phyloP scores from a whole-genome alignment of 148 eudicot species.

The Fagopyrum tataricum region DNA sequence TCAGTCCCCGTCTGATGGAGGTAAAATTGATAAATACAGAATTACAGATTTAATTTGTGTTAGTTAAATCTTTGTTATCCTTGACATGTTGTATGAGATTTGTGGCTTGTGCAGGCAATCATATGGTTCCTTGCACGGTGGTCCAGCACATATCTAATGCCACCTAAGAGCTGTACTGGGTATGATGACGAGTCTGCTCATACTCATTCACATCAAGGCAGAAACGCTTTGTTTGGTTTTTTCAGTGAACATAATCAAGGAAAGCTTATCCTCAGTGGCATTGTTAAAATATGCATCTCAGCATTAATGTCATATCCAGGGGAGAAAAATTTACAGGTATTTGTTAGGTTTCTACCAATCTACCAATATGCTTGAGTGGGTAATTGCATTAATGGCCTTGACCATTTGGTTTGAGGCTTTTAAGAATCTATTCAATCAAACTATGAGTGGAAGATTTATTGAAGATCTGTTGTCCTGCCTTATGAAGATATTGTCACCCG shows the following conservation, averaged over 20 bases:
- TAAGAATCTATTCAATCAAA: neutral
- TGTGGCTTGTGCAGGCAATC: slow-evolving; percentile 51
- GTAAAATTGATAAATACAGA: slow-evolving; percentile 25
- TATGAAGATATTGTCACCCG: neutral
- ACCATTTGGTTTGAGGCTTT: slow-evolving; percentile 1
- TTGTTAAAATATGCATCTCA: slow-evolving; percentile 60
- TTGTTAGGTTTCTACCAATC: neutral
- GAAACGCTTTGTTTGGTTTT: slow-evolving; percentile 41
- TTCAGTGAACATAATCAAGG: slow-evolving; percentile 70
- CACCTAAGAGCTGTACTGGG: slow-evolving; percentile 38
- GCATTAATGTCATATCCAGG: slow-evolving; percentile 76
- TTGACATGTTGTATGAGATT: slow-evolving; percentile 2
- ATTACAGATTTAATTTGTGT: neutral
- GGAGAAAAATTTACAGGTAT: slow-evolving; percentile 94
- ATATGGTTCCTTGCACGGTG: slow-evolving; percentile 95
- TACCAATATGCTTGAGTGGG: neutral
- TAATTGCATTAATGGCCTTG: neutral
- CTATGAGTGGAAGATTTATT: neutral
- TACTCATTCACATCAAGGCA: slow-evolving; percentile 28
- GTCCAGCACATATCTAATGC: slow-evolving; percentile 81
- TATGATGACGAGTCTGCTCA: slow-evolving; percentile 17
- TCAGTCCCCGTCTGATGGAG: slow-evolving; percentile 99
- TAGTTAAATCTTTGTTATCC: neutral
- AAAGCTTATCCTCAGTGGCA: slow-evolving; percentile 49
- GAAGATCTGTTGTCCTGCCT: neutral